phyloP scores from a whole-genome alignment of 805 yeast species.

The Schizosaccharomyces cryophilus region DNA sequence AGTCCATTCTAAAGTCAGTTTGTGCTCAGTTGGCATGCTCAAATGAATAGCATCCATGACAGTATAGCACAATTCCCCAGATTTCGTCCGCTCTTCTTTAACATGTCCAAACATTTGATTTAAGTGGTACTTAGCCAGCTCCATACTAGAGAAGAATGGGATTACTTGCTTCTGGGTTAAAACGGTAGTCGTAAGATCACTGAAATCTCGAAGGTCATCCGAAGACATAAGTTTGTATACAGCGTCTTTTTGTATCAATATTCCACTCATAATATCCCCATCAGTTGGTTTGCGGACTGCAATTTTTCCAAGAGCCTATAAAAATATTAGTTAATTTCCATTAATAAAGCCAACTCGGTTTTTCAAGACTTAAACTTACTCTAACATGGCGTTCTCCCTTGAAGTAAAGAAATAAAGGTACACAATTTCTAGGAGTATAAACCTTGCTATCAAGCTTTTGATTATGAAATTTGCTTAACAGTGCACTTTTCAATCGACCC shows the following conservation, averaged over 20 bases:
- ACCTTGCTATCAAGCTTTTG: constrained; percentile 70
- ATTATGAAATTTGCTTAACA: constrained; percentile 59
- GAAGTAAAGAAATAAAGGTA: constrained; percentile 47
- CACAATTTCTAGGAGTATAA: constrained; percentile 79
- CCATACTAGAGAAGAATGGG: constrained; percentile 55
- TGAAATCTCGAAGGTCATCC: constrained; percentile 68
- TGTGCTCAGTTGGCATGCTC: constrained; percentile 21
- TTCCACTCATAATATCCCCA: constrained; percentile 42
- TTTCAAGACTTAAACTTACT: neutral
- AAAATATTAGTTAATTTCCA: neutral
- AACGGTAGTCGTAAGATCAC: constrained; percentile 64
- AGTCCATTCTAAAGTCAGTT: constrained; percentile 65
- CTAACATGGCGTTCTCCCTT: constrained; percentile 64
- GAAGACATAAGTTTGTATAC: constrained; percentile 62
- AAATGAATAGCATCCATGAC: constrained; percentile 43
- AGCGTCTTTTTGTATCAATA: constrained; percentile 74
- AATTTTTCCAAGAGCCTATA: constrained; percentile 31
- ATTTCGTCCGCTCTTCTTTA: constrained; percentile 22
- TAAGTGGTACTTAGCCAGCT: constrained; percentile 67
- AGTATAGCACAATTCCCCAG: constrained; percentile 20
- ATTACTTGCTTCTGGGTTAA: constrained; percentile 63
- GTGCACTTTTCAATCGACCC: constrained; percentile 89
- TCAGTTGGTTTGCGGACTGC: constrained; percentile 25
- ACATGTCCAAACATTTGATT: constrained; percentile 86
- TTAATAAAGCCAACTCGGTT: too few species aligned